Evolutionary conservation across 495 filamentous ascomycete genomes (phyloP), one percentile per base, ranked within the genome.

Genomic region (Xylaria bambusicola): DNA sequence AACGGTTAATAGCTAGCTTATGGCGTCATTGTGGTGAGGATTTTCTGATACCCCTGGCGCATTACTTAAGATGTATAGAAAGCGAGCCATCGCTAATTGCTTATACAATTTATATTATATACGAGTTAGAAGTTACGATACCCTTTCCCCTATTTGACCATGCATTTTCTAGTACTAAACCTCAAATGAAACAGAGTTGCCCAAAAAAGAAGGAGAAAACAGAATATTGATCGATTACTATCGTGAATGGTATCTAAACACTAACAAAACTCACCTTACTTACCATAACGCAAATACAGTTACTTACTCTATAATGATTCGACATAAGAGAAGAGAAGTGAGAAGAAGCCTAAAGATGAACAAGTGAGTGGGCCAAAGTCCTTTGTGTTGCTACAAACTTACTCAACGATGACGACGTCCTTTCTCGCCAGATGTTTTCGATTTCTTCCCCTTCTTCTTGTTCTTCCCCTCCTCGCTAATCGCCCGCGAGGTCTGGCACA

Each of bases 31-130:
- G n/a, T 35, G 49, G 57, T 60, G 41, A 60, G 49, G 57, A 46
- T 35, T 47, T 33, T 33, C 29, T 51, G 35, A 58, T 58, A 58
- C 55, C 57, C 56, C 57, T 60, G 27, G 17, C n/a, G 15, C 31
- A 53, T 31, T 33, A 58, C 24, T 1, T 48, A 17, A 42, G 35
- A 17, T 46, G 47, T 44, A 60, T 60, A 53, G 49, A 40, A 20
- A 33, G 48, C 27, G 29, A 36, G 21, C 53, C 31, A 9, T 60
- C 42, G 42, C 40, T 60, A 47, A 51, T 52, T 60, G 38, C 38
- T 38, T 52, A 26, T 38, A 21, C 13, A 52, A 45, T 44, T 35
- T 9, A 59, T 59, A 51, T 31, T 45, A 41, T 33, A 33, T 33
- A 33, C 36, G 21, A 33, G 23, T 27, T 35, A 58, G n/a, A n/a